Base-by-base conservation (phyloP, 1,284 basidiomycete genomes). In the Apiotrichum montevideense region DNA sequence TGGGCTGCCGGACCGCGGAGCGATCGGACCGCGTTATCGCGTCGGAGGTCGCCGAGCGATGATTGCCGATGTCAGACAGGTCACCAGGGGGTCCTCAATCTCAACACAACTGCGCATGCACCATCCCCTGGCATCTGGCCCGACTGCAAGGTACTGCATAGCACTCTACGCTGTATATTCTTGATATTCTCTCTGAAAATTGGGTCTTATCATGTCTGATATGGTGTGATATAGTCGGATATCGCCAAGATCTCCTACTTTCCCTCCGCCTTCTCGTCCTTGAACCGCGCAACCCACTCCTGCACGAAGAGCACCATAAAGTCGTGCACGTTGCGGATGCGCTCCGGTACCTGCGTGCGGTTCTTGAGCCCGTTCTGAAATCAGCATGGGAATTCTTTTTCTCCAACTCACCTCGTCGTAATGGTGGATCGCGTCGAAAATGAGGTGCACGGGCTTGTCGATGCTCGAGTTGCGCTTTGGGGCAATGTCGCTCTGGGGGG, bases 341-440 rank as follows among this genome's bases (percentile, higher is more conserved):
- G 82, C 8, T 76, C 68, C 1, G 94, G 94, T 69, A 96, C 93
- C 34, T 82, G 77, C 0, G 74, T 67, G 39, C 83, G 78, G 61
- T 90, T 78, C 9, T 67, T 68, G n/a, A 90, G 79, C 0, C 92
- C 91, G 68, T 88, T 87, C 77, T 93, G 55, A 1, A 10, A 35
- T 48, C 40, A 60, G 52, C 45, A 37, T n/a, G 33, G 21, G 34
- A n/a, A n/a, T n/a, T n/a, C n/a, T n/a, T n/a, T n/a, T 29, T 2
- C 29, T 29, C 4, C 8, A 45, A 51, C 67, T 59, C 45, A 73
- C 71, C 64, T 75, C 89, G 66, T 95, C 92, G 67, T 86, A 95
- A 68, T 95, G 92, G 71, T 96, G 92, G 2, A 94, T 88, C 15
- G 82, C 90, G 57, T 84, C 87, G n/a, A 85, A 85, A 58, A 98